Evolutionary conservation across 208 protist genomes (phyloP), one percentile per base, ranked within the genome.

Genomic region (Blastocrithidia nonstop): DNA sequence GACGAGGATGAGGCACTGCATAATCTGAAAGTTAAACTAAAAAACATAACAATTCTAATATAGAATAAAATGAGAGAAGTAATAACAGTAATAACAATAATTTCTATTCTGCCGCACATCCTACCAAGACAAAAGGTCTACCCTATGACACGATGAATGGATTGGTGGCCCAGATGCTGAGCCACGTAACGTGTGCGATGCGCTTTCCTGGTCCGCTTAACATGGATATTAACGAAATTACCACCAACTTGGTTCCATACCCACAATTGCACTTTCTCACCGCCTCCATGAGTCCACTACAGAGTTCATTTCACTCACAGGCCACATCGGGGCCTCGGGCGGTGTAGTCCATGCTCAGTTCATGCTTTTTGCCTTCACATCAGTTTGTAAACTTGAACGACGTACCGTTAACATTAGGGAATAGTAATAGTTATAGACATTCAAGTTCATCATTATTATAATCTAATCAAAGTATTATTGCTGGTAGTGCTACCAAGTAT

Each of bases 201-300:
- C 80, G 93, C 37, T 97, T 96, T 51, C 79, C 76, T 8, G 95
- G 95, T 1, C 66, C 87, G 22, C 72, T 98, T 16, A 98, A 98
- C 61, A 89, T 97, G 57, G 95, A 98, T 61, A 86, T 98, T 25
- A 96, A 97, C 62, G 95, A 98, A 45, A 81, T 98, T 47, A 96
- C 91, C 0, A 97, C 94, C 6, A 98, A 97, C 51, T 68, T 98
- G 6, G 92, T 98, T n/a, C 95, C 95, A 2, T 98, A 89, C 54
- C 92, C 95, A 2, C 64, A 80, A 3, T 61, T 97, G 46, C 74
- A 97, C 29, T 80, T 96, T 49, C 48, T 98, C 9, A 78, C 88
- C 15, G 57, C 92, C 1, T 71, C 84, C 2, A 67, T 98, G 46
- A 77, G 90, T 3, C 93, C 95, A 17, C 70, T 96, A 35, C 76